These are phyloP conservation scores for Austroboletus festivus DNA, from an alignment of 768 basidiomycete genomes.

Conservation along the genomic window DNA sequence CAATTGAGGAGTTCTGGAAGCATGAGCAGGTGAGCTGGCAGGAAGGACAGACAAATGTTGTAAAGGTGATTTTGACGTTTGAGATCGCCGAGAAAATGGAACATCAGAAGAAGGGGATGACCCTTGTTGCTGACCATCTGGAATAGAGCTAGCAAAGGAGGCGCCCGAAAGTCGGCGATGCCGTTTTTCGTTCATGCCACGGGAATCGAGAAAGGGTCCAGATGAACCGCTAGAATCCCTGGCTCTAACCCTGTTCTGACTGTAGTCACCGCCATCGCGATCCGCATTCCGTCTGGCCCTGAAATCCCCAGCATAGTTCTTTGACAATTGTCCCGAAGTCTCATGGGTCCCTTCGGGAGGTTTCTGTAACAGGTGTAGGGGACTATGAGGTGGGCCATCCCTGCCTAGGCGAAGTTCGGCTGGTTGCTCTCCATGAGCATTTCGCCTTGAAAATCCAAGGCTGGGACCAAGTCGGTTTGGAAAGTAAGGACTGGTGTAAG, in stretches of 20 bases:
- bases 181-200: constrained; percentile 16
- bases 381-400: constrained; percentile 43
- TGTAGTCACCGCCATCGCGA: constrained; percentile 18
- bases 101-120: constrained; percentile 21
- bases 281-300: constrained; percentile 16
- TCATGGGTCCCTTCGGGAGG: constrained; percentile 26
- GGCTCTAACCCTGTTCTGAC: constrained; percentile 16
- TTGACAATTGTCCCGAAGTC: constrained; percentile 15
- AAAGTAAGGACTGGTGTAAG: constrained; percentile 58
- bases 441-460: constrained; percentile 39
- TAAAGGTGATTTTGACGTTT: constrained; percentile 43
- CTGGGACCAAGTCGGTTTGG: constrained; percentile 38
- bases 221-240: constrained; percentile 16
- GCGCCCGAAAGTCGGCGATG: constrained; percentile 22
- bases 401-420: constrained; percentile 46
- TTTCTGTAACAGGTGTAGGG: constrained; percentile 65
- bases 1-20: constrained; percentile 36
- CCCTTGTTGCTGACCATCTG: constrained; percentile 18
- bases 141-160: constrained; percentile 21
- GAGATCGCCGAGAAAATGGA: constrained; percentile 31
- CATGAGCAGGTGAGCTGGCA: constrained; percentile 5
- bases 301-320: constrained; percentile 17
- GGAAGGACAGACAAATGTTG: constrained; percentile 32
- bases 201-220: constrained; percentile 16
- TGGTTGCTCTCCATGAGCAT: constrained; percentile 42